Conservation (phyloP, 495 filamentous ascomycete species). For the Hypoxylon subgilvum region DNA sequence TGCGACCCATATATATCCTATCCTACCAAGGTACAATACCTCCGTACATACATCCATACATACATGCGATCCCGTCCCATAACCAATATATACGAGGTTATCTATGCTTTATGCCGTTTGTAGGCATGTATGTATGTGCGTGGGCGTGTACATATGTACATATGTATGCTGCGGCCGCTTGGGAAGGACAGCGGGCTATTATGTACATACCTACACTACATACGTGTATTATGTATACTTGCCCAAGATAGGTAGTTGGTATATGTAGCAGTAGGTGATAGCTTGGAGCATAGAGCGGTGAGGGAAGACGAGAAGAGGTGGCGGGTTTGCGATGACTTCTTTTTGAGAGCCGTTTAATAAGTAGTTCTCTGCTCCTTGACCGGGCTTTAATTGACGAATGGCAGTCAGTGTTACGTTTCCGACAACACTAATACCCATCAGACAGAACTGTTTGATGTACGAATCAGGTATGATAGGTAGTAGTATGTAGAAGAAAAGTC, state of each 20-base stretch:
- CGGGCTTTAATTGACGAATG: conserved; percentile 33
- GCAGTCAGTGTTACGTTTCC: neutral
- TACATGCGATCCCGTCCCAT: neutral
- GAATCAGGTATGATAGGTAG: too few species aligned
- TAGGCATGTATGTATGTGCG: conserved; percentile 7
- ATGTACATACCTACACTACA: conserved; percentile 22
- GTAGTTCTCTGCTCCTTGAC: conserved; percentile 22
- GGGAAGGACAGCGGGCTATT: conserved; percentile 15
- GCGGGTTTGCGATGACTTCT: conserved; percentile 30
- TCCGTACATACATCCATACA: neutral
- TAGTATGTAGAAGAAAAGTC: neutral
- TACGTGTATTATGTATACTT: conserved; percentile 29
- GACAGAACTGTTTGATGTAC: too few species aligned
- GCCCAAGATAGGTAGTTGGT: conserved; percentile 10
- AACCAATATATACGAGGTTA: neutral
- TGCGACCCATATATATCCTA: conserved; percentile 2
- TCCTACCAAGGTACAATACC: neutral
- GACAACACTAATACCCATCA: conserved; percentile 16
- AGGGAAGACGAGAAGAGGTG: conserved; percentile 6
- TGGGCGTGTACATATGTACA: conserved; percentile 5
- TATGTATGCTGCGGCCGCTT: neutral
- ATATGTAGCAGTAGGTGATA: neutral
- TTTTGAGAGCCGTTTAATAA: conserved; percentile 27
- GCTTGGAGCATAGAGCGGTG: conserved; percentile 25
- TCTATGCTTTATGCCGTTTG: neutral